Evolutionary conservation across 2,329 filamentous ascomycete species (phyloP), one percentile per base, ranked within the genome.

Genomic region (Fusarium chaquense): DNA sequence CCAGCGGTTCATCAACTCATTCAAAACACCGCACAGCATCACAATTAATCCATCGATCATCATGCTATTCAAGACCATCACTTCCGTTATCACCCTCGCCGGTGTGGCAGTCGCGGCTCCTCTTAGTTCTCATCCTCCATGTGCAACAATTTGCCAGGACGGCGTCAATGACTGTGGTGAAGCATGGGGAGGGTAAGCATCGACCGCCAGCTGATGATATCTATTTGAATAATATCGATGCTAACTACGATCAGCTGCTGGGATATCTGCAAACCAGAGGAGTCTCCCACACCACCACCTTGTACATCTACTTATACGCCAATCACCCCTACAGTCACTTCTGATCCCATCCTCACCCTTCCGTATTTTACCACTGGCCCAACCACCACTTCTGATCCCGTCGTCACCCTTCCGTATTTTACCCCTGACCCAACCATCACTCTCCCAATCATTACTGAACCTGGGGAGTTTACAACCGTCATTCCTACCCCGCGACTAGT

Each of bases 181-280:
- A 6, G 38, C 20, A 10, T 79, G 65, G 33, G 76, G 76, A 75
- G 72, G 64, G 78, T 78, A 66, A 69, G 71, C 36, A 1, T 9
- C 11, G 18, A 46, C 7, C 18, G 2, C n/a, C n/a, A 20, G 10
- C 33, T 9, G 40, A 28, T 15, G 32, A 35, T 22, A 24, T 18
- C 4, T 16, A 5, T 10, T 46, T 33, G 22, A 6, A 16, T 13
- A 5, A 6, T 5, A 36, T 18, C 16, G 44, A 24, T 43, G 26
- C 51, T 74, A 30, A 71, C 41, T 24, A 5, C 4, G 7, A 24
- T 20, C 15, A 79, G 77, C 8, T 80, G 78, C 46, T 80, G 75
- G 59, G 68, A 78, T 56, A 61, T 68, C 16, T 79, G 78, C 61
- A 62, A 60, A 22, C 69, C 70, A 32, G 44, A 76, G 10, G 40